Conservation (phyloP, 1,284 basidiomycete species). For the Cutaneotrichosporon mucoides region DNA sequence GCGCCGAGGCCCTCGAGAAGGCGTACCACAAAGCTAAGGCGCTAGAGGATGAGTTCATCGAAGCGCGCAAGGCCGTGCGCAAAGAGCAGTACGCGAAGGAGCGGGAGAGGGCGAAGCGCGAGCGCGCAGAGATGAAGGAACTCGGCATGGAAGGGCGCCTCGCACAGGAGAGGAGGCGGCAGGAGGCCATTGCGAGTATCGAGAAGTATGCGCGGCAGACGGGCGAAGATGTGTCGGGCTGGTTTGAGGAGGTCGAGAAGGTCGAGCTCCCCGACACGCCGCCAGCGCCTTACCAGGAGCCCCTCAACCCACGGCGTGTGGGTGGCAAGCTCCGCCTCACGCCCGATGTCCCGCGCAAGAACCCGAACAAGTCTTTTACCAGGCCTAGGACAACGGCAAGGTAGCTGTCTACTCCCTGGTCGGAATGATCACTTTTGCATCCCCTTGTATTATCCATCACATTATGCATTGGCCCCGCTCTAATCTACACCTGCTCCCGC, state of each 20-base stretch:
- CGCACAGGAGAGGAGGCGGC: slow-evolving; percentile 17
- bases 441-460: no score
- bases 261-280: neutral
- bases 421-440: no score
- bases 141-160: slow-evolving; percentile 5
- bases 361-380: neutral
- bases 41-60: slow-evolving; percentile 19
- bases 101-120: slow-evolving; percentile 11
- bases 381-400: neutral
- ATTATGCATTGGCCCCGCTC: slow-evolving; percentile 1
- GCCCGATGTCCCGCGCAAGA: neutral
- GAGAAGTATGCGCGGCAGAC: slow-evolving; percentile 25
- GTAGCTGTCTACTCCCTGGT: neutral
- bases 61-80: slow-evolving; percentile 15
- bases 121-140: slow-evolving; percentile 14
- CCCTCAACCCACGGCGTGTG: neutral
- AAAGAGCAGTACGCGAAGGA: slow-evolving; percentile 10
- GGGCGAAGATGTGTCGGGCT: slow-evolving; percentile 29
- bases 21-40: slow-evolving; percentile 16
- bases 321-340: slow-evolving; percentile 6
- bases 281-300: neutral
- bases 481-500: neutral
- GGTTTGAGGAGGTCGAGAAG: slow-evolving; percentile 23
- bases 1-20: slow-evolving; percentile 18
- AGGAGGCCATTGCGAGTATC: slow-evolving; percentile 23